phyloP scores from a whole-genome alignment of 805 yeast species.

The Ascoidea rubescens region DNA sequence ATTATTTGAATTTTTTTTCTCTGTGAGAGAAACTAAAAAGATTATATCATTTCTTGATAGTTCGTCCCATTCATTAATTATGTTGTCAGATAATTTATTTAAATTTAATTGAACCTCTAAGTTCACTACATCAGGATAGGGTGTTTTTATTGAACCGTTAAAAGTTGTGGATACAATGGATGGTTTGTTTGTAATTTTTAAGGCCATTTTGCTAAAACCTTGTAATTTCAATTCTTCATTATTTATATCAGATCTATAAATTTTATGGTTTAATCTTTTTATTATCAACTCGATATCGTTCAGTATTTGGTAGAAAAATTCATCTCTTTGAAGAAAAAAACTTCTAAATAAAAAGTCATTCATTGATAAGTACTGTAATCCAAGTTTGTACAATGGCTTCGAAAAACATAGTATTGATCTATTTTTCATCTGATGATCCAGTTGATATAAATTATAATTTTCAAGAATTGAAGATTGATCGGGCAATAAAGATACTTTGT shows the following conservation, averaged over 20 bases:
- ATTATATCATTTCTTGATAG: slow-evolving; percentile 14
- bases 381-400: slow-evolving; percentile 13
- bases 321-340: slow-evolving; percentile 11
- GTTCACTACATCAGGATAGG: slow-evolving; percentile 13
- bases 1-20: slow-evolving; percentile 4
- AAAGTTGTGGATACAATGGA: slow-evolving; percentile 10
- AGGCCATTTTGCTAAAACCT: slow-evolving; percentile 15
- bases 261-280: slow-evolving; percentile 10
- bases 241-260: not conserved
- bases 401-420: not conserved
- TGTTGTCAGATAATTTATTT: slow-evolving; percentile 6
- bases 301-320: slow-evolving; percentile 12
- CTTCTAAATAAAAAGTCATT: slow-evolving; percentile 17
- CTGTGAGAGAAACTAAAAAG: slow-evolving; percentile 12
- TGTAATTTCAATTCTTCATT: slow-evolving; percentile 3
- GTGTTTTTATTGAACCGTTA: slow-evolving; percentile 13
- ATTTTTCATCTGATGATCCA: not conserved
- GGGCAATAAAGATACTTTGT: not conserved
- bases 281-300: slow-evolving; percentile 12
- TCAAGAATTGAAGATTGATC: not conserved
- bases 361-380: slow-evolving; percentile 16
- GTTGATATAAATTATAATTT: not conserved
- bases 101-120: slow-evolving; percentile 14
- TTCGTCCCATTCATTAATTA: slow-evolving; percentile 16
- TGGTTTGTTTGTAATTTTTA: slow-evolving; percentile 6